These are phyloP conservation scores for Akanthomyces lecanii DNA, from an alignment of 2,329 filamentous ascomycete species.

Conservation along the genomic window DNA sequence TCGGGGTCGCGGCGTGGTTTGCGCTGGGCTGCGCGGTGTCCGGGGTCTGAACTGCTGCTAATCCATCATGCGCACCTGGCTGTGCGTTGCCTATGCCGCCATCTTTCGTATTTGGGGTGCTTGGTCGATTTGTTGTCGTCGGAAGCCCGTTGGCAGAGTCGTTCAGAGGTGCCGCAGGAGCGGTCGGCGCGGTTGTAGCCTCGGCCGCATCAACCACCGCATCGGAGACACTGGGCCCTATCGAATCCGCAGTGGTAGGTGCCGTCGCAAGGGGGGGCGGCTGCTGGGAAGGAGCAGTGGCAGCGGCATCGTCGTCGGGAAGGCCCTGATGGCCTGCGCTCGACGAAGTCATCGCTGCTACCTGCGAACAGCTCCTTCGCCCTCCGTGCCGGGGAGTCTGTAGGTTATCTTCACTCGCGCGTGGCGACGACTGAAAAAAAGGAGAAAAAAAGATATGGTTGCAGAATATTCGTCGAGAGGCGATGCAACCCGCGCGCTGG, in stretches of 20 bases:
- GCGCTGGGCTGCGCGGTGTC: conserved; percentile 1
- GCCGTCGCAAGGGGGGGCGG: conserved; percentile 21
- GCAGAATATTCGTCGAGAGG: not conserved
- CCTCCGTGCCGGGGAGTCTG: conserved; percentile 27
- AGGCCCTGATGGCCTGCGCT: conserved; percentile 31
- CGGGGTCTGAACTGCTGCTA: not conserved
- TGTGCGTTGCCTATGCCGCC: not conserved
- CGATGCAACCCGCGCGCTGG: conserved; percentile 9
- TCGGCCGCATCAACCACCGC: conserved; percentile 4
- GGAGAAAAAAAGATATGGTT: not conserved
- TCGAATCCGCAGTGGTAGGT: conserved; percentile 17
- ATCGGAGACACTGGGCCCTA: conserved; percentile 16
- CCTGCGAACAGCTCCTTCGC: conserved; percentile 52
- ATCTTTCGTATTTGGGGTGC: not conserved
- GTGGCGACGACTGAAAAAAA: not conserved
- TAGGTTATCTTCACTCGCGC: not conserved
- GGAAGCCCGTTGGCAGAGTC: not conserved
- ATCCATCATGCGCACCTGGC: not conserved
- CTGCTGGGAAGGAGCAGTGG: conserved; percentile 9
- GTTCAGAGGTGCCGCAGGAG: not conserved
- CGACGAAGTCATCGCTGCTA: conserved; percentile 60
- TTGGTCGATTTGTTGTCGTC: conserved; percentile 4
- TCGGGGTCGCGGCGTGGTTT: not conserved
- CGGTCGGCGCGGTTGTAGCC: conserved; percentile 1
- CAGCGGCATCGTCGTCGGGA: conserved; percentile 13